A percentile compares a stretch with the other conserved stretches of the same genome.
Conservation (phyloP, 495 filamentous ascomycete species). For the Hyaloscypha variabilis region DNA sequence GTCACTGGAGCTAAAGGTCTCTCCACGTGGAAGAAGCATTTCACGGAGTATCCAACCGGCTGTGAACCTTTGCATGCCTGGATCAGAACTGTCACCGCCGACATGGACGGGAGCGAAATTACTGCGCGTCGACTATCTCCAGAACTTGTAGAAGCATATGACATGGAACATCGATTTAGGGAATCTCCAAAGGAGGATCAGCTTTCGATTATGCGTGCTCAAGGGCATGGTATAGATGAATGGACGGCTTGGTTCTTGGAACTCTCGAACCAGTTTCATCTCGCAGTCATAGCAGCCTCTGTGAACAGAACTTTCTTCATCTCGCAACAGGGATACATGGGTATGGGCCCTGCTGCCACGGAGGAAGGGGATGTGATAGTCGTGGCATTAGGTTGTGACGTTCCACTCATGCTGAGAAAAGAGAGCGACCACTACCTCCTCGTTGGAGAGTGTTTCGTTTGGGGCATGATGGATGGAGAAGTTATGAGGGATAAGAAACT, state of each 20-base stretch:
- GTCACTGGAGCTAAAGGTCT: neutral
- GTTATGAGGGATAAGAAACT: conserved; percentile 3
- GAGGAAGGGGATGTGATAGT: conserved; percentile 12
- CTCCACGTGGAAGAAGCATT: neutral
- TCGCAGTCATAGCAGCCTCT: neutral
- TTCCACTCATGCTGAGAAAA: conserved; percentile 12
- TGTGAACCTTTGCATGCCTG: conserved; percentile 1
- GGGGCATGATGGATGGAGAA: conserved; percentile 19
- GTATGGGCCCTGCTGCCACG: conserved; percentile 5
- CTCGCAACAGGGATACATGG: conserved; percentile 14
- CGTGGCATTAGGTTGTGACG: conserved; percentile 10
- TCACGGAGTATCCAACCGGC: conserved; percentile 4
- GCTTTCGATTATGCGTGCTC: neutral
- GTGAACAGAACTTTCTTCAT: conserved; percentile 11
- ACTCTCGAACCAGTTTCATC: neutral
- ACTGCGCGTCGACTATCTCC: neutral
- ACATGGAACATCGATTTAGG: neutral
- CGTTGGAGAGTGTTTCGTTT: conserved; percentile 15
- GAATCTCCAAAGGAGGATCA: neutral
- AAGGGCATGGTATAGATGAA: neutral
- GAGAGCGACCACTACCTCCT: neutral
- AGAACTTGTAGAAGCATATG: neutral
- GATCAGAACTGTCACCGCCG: neutral
- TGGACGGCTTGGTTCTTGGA: neutral
- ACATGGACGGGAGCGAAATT: neutral